Evolutionary conservation across 2,329 filamentous ascomycete species (phyloP).

Genomic region (Monosporascus sp.): DNA sequence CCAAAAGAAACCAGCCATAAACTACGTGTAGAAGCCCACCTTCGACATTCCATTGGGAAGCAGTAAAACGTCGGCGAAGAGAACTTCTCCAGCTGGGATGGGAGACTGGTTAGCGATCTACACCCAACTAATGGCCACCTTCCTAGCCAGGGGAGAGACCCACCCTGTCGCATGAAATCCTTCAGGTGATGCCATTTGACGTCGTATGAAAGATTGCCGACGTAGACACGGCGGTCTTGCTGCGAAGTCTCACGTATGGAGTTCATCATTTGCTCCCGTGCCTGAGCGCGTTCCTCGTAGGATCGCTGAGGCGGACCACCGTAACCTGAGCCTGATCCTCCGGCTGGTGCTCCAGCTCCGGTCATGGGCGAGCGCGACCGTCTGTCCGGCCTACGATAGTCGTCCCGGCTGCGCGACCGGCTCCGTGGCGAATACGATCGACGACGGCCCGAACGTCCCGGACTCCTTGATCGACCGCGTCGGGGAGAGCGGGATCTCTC

Average conservation of each 20-base stretch:
- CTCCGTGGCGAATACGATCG: constrained; percentile 76
- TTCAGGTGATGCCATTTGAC: constrained; percentile 99
- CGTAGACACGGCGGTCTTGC: constrained; percentile 98
- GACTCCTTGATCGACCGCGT: constrained; percentile 79
- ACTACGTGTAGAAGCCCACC: constrained; percentile 93
- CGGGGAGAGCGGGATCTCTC: constrained; percentile 78
- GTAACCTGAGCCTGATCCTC: constrained; percentile 65
- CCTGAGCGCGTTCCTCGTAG: constrained; percentile 75
- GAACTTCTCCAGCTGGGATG: constrained; percentile 84
- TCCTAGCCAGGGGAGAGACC: constrained; percentile 31
- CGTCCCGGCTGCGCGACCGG: constrained; percentile 73
- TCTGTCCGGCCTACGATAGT: constrained; percentile 69
- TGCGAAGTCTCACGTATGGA: constrained; percentile 91
- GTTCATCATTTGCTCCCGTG: constrained; percentile 95
- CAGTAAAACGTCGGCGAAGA: constrained; percentile 98
- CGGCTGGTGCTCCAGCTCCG: constrained; percentile 61
- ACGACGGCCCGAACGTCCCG: constrained; percentile 61
- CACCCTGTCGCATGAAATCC: constrained; percentile 99
- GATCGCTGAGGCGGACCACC: constrained; percentile 65
- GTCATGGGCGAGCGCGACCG: constrained; percentile 85
- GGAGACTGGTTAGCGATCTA: constrained; percentile 33
- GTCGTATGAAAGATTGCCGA: constrained; percentile 98
- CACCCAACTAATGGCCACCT: constrained; percentile 17
- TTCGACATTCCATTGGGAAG: constrained; percentile 99
- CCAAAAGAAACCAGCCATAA: constrained; percentile 76